A percentile compares a stretch with the other conserved stretches of the same genome.
Conservation (phyloP, 495 filamentous ascomycete genomes). For the Penicillium manginii region DNA sequence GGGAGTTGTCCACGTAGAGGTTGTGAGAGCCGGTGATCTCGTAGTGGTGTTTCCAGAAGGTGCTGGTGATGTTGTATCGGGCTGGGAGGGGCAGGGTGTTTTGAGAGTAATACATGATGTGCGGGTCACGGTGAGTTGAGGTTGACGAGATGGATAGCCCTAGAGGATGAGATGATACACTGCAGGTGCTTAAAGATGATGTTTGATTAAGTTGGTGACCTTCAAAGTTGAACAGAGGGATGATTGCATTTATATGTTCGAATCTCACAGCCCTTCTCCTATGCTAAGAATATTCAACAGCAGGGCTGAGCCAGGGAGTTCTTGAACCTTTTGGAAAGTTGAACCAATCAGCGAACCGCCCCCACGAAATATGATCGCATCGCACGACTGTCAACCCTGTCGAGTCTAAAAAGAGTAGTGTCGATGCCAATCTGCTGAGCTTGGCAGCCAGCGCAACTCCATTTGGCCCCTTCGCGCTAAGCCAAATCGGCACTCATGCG, state of each 20-base stretch:
- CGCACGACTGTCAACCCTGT: not conserved
- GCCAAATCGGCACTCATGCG: not conserved
- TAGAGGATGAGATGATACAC: conserved; percentile 10
- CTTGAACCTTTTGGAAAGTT: not conserved
- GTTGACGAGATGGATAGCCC: not conserved
- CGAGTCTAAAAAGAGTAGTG: not conserved
- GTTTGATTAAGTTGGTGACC: not conserved
- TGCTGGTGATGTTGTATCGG: conserved; percentile 32
- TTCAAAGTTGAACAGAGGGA: not conserved
- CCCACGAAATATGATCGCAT: not conserved
- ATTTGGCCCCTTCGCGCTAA: not conserved
- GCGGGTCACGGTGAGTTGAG: not conserved
- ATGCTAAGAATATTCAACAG: not conserved
- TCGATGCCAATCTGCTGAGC: not conserved
- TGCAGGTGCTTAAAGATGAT: not conserved
- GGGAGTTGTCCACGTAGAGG: conserved; percentile 36
- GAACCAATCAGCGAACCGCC: not conserved
- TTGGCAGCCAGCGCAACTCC: not conserved
- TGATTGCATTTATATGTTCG: too few species aligned
- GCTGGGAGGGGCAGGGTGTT: conserved; percentile 12
- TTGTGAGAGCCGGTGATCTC: conserved; percentile 28
- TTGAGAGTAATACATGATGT: conserved; percentile 7
- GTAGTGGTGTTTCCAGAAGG: conserved; percentile 32
- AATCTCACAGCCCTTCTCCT: not conserved
- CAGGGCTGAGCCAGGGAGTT: not conserved